phyloP scores from a whole-genome alignment of 139 green algal genomes.

The Chlamydomonas incerta region DNA sequence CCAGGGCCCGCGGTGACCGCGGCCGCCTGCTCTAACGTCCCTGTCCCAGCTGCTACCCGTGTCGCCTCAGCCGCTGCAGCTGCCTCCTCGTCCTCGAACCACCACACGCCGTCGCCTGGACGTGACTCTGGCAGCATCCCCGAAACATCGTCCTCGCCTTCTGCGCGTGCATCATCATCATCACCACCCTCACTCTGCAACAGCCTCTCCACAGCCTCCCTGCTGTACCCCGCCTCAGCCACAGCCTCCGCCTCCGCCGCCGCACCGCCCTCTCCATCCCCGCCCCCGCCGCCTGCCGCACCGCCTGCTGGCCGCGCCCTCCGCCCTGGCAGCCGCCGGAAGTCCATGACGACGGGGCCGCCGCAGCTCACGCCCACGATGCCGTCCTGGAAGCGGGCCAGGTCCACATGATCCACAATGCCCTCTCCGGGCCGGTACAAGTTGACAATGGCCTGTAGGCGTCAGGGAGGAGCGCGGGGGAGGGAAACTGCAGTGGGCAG shows the following conservation, averaged over 20 bases:
- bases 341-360: constrained; percentile 21
- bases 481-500: too few species aligned
- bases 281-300: not conserved
- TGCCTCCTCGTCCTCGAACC: too few species aligned
- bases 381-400: constrained; percentile 52
- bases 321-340: not conserved
- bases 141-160: too few species aligned
- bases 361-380: constrained; percentile 25
- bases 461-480: too few species aligned
- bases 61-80: too few species aligned
- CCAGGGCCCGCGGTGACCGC: not conserved
- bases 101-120: too few species aligned
- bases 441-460: constrained; percentile 53
- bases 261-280: not conserved
- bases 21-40: not conserved
- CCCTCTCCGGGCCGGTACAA: constrained; percentile 59
- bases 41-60: not conserved
- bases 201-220: too few species aligned
- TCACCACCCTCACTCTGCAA: too few species aligned
- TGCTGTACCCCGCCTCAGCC: not conserved
- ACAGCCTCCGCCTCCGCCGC: not conserved
- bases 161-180: too few species aligned
- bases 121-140: too few species aligned
- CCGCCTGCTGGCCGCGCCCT: not conserved
- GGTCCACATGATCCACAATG: constrained; percentile 61